Conservation (phyloP, 1,284 basidiomycete genomes). For the Tylopilus orsonianus region DNA sequence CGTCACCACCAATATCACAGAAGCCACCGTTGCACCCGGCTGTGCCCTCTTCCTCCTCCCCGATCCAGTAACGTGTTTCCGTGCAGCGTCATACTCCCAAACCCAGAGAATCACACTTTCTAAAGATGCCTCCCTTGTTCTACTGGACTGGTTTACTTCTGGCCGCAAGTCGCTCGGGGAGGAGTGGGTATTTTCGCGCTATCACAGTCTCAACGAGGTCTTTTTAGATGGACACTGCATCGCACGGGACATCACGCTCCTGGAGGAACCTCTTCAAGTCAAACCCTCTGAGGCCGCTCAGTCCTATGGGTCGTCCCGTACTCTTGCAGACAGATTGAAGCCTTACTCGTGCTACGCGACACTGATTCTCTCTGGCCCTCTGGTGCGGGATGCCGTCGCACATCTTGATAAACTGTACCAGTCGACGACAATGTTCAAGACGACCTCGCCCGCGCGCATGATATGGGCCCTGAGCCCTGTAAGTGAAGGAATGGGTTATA, state of each 20-base stretch:
- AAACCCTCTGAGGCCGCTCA: constrained; percentile 20
- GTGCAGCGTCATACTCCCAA: constrained; percentile 79
- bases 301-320: constrained; percentile 35
- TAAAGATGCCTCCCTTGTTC: constrained; percentile 57
- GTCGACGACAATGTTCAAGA: constrained; percentile 62
- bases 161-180: constrained; percentile 81
- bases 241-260: constrained; percentile 74
- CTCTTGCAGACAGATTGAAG: constrained; percentile 59
- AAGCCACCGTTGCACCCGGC: constrained; percentile 50
- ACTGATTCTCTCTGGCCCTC: constrained; percentile 71
- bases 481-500: constrained; percentile 41
- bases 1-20: constrained; percentile 52
- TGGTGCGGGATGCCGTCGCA: constrained; percentile 44
- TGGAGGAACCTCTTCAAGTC: constrained; percentile 49
- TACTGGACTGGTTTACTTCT: constrained; percentile 91
- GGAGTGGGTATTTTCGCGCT: constrained; percentile 85
- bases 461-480: constrained; percentile 78
- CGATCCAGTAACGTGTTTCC: constrained; percentile 90
- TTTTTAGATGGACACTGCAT: constrained; percentile 62
- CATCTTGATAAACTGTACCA: constrained; percentile 52
- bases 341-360: constrained; percentile 88
- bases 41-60: constrained; percentile 80
- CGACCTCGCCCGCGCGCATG: constrained; percentile 49
- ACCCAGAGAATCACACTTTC: constrained; percentile 72
- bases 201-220: constrained; percentile 86